Conservation (phyloP, 306 rosid genomes). For the Adenanthera pavonina region DNA sequence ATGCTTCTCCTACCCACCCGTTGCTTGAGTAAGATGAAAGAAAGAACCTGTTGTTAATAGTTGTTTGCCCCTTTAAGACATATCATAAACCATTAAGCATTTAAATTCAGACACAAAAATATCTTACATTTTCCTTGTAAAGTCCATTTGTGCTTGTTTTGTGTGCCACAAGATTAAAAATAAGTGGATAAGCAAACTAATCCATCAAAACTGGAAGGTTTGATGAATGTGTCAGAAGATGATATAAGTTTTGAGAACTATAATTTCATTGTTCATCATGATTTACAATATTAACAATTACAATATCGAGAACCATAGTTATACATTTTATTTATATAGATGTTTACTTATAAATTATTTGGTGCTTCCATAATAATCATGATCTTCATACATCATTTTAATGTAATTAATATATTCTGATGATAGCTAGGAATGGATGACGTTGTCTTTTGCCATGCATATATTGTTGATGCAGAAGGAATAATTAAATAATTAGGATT, state of each 20-base stretch:
- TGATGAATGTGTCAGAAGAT: background rate
- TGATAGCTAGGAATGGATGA: background rate
- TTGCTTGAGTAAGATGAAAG: background rate
- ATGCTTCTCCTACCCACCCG: background rate
- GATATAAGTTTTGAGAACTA: background rate
- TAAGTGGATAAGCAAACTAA: background rate
- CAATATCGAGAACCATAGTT: too few relatives aligned
- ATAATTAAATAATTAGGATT: too few relatives aligned
- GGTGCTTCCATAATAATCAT: background rate
- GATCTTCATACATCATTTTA: background rate
- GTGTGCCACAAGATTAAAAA: background rate
- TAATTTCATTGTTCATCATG: background rate
- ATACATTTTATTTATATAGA: too few relatives aligned
- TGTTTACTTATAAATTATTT: background rate
- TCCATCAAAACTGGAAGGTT: conserved; percentile 15
- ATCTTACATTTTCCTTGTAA: background rate
- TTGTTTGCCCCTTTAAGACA: background rate
- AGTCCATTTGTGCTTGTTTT: background rate
- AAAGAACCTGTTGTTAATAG: background rate
- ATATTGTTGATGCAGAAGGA: background rate
- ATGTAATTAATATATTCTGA: background rate
- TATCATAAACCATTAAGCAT: background rate
- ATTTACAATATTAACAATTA: too few relatives aligned
- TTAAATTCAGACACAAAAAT: background rate
- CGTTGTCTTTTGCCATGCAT: background rate